Base-by-base conservation (phyloP, 192 early-diverging fungal genomes). In the Coemansia sp. region DNA sequence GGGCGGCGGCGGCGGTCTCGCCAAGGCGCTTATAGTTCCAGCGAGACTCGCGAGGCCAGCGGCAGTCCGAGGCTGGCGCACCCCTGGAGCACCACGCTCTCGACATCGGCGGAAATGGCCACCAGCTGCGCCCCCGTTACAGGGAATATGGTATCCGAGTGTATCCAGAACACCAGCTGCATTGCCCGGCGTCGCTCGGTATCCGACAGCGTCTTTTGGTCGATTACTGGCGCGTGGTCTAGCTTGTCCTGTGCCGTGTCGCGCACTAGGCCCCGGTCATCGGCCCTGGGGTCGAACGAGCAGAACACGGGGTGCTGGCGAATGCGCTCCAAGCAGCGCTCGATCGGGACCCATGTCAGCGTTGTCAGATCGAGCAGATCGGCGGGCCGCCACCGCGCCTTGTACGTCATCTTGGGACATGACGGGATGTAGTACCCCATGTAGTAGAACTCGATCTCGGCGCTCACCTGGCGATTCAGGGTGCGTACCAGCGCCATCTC, bases 331-430 rank as follows among this genome's bases (percentile, higher is more conserved):
- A 71, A 40, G 26, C 67, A 71, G 26, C 41, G 52, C 17, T 64
- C 67, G 7, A 64, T 60, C 5, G 67, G 67, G 25, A 71, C 38
- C 67, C 67, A 71, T 13, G 33, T 43, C 44, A 74, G 74, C 1
- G 67, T 72, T 17, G 74, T 43, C 18, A 87, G 81, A 49, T 94
- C 94, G 11, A 89, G 64, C 26, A 98, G 65, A 13, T 85, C 82
- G 0, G 89, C 88, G 0, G 93, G 92, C 14, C 80, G 72, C 72
- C 86, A 95, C 32, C 89, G 83, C 5, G 79, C 88, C 60, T 98
- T 98, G 67, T 98, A 98, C 3, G 76, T 72, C 96, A 98, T 98
- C 60, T 98, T 96, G 20, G 59, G 74, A 51, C 93, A 96, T 10
- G 75, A 73, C 34, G 94, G 91, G 33, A 98, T 89, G 56, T 90